Evolutionary conservation across 73 alveolate species (phyloP), one percentile per base, ranked within the genome.

Genomic region (Durusdinium trenchii): DNA sequence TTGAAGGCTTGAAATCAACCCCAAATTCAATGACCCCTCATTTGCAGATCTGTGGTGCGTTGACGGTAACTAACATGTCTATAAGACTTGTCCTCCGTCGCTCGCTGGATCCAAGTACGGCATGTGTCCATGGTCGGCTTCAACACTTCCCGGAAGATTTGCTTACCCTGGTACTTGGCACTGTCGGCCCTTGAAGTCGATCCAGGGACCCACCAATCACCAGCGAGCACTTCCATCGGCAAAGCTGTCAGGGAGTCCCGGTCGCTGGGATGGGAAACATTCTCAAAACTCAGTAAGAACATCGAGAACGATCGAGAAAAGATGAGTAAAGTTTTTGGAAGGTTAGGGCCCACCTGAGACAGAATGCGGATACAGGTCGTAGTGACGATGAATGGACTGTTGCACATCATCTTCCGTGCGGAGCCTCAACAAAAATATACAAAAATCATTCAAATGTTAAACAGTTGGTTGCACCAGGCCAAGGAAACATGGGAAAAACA

Each of bases 181-280:
- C 38, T 6, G 26, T 79, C 90, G 10, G 69, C 7, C 6, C 90
- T 43, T 35, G 90, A 5, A 43, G 67, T 47, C 69, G 47, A 47
- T 10, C 90, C 90, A 45, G 90, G 90, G 48, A 79, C 90, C 90
- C 90, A 79, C 64, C 64, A 79, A 10, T 79, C 90, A 0, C 1
- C 9, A 16, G 45, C 69, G 6, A 79, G 69, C 46, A 79, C 69
- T 2, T 79, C 90, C 32, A 79, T 48, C 48, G 90, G 90, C 69
- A 79, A 28, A 32, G 90, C 90, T 79, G 90, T 26, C 90, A 79
- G 67, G 90, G 90, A 6, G 86, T 4, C 4, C 20, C 62, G 14
- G n/a, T 36, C n/a, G n/a, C n/a, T n/a, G n/a, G n/a, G n/a, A n/a
- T n/a, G n/a, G n/a, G n/a, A n/a, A n/a, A n/a, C n/a, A n/a, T n/a